Base-by-base conservation (phyloP, 1,139 yeast genomes). In the Magnusiomyces suaveolens region DNA sequence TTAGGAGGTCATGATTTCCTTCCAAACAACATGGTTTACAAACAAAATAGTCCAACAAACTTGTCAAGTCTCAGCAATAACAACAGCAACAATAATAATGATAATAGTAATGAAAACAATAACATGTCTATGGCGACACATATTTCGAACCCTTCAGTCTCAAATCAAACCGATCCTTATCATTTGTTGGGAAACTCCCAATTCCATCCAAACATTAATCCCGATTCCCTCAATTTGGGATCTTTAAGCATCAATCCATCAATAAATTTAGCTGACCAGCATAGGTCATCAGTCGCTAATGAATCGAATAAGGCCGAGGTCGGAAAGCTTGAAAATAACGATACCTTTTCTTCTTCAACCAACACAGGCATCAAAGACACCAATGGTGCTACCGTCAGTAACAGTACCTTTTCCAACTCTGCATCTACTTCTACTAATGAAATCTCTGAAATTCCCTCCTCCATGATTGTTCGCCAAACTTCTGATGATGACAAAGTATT, bases 401-500 rank as follows among this genome's bases (percentile, higher is more conserved):
- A 10, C 41, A 10, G 4, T 14, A 14, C 41, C 41, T 3, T 36
- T 14, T 36, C 36, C 6, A 29, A 29, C 36, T 8, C 16, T 29
- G 33, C 33, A 29, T 29, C 33, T 10, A 10, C 8, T 10, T 36
- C 18, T 36, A 10, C 18, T 18, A n/a, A 36, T 16, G 18, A 36
- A 25, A n/a, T 21, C 16, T 4, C 44, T 41, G 25, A 41, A 3
- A 20, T 12, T 18, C 20, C 44, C 16, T 24, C 25, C 18, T 2
- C 44, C 20, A 4, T 21, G 8, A 21, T 6, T 20, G 20, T n/a
- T 38, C 54, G 62, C 41, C 81, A 79, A 58, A 89, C 95, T 0
- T 72, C 87, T 43, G 88, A 84, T 58, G 96, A 89, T 68, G 88
- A 87, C 57, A 87, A 87, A 66, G 94, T 90, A 18, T 87, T 84